Evolutionary conservation across 257 asterid species (phyloP), one percentile per base, ranked within the genome.

Genomic region (Cynanchum wilfordii): DNA sequence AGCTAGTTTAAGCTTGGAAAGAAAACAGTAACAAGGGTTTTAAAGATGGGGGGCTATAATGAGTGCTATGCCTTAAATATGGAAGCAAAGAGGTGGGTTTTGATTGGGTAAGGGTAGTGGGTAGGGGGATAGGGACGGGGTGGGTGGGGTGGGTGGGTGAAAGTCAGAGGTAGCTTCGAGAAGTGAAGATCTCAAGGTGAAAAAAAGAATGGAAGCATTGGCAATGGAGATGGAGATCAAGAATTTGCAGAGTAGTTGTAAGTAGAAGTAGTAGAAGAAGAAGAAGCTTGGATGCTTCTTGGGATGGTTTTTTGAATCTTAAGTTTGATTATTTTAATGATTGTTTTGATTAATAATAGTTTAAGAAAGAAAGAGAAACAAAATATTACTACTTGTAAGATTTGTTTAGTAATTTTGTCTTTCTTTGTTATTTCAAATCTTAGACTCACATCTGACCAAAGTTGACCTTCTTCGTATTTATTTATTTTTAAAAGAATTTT

Each of bases 151-250:
- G 77, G 51, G 73, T 71, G 27, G 54, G 50, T 84, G 91, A 88
- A 88, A 79, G 87, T 74, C 79, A 77, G 85, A 79, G 88, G 94
- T 71, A 86, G 81, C 82, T 88, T 89, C 94, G 40, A 47, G 75
- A 38, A 83, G 87, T 86, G 90, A 89, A 80, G 95, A 90, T 90
- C 92, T 88, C 95, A 73, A 90, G 92, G 78, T 76, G 54, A 33
- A 67, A 71, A 60, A 40, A 17, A n/a, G 24, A 64, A 17, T 58
- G 62, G 73, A 70, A 75, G 80, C 67, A 69, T 50, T 50, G 73
- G 73, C 33, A 70, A 58, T 24, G 55, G 58, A 59, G 60, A 75
- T 54, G 71, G 68, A 25, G 40, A 45, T 38, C 10, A 16, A 5
- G 9, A 51, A 51, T 54, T 52, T 47, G 59, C 11, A 20, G 55